Evolutionary conservation across 768 basidiomycete species (phyloP).

Genomic region (Tricholoma matsutake): DNA sequence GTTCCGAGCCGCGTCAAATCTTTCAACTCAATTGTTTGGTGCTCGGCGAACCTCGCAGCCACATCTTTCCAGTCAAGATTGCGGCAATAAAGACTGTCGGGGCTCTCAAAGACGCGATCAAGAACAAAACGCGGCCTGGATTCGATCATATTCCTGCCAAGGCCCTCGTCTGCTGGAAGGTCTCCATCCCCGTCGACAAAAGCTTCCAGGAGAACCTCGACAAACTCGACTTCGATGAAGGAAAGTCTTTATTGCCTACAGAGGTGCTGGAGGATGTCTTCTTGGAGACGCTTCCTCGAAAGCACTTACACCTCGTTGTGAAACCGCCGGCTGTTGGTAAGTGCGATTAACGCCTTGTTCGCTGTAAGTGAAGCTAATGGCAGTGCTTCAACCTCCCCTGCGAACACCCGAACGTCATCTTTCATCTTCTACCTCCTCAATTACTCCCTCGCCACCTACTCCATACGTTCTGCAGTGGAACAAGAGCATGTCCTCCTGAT

Average conservation of each 20-base stretch:
- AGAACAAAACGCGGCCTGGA: neutral
- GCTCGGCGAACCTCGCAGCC: neutral
- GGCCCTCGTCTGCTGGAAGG: neutral
- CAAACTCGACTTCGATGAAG: neutral
- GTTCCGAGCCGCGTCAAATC: neutral
- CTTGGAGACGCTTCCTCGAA: too few species aligned
- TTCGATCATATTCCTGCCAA: neutral
- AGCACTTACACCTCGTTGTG: too few species aligned
- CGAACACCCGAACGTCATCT: too few species aligned
- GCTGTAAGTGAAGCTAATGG: too few species aligned
- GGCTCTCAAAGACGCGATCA: neutral
- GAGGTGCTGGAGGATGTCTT: neutral
- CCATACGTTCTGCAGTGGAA: too few species aligned
- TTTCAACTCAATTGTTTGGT: constrained; percentile 1
- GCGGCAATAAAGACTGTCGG: neutral
- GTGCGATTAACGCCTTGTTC: too few species aligned
- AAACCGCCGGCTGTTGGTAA: too few species aligned
- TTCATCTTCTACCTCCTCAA: too few species aligned
- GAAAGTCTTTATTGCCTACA: neutral
- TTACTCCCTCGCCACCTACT: too few species aligned
- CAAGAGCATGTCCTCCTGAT: too few species aligned
- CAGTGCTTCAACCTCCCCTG: too few species aligned
- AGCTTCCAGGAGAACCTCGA: neutral
- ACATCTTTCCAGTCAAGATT: neutral
- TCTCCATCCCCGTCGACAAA: neutral